Evolutionary conservation across 345 rosid genomes (phyloP).

Genomic region (Melaleuca quinquenervia): DNA sequence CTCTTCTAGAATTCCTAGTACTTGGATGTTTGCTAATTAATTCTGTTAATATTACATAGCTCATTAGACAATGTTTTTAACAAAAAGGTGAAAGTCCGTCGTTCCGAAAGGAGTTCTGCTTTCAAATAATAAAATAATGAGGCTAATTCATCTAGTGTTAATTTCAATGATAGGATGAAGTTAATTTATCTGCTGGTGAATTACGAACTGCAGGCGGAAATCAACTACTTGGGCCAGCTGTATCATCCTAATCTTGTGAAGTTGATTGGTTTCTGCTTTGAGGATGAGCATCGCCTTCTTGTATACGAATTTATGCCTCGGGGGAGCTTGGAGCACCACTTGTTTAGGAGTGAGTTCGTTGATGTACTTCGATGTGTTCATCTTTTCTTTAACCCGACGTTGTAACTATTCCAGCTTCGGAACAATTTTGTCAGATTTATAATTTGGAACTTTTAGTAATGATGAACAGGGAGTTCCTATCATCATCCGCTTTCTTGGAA

Average conservation of each 20-base stretch:
- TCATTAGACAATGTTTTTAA: not conserved
- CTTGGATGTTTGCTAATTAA: not conserved
- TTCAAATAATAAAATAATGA: not conserved
- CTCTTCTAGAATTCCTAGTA: not conserved
- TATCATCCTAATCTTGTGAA: conserved; percentile 68
- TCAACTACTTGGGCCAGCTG: conserved; percentile 64
- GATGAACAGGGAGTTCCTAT: conserved; percentile 30
- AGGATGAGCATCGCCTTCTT: conserved; percentile 75
- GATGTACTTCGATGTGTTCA: not conserved
- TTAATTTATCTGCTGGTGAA: not conserved
- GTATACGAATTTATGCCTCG: conserved; percentile 85
- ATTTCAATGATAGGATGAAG: not conserved
- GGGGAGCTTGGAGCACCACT: conserved; percentile 84
- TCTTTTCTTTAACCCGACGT: not conserved
- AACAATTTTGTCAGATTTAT: not conserved
- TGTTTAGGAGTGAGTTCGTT: conserved; percentile 49
- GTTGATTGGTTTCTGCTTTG: conserved; percentile 64
- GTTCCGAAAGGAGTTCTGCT: not conserved
- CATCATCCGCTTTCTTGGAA: conserved; percentile 44
- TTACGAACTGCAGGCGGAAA: conserved; percentile 48
- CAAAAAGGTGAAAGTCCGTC: not conserved
- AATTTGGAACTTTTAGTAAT: not conserved
- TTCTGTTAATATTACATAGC: not conserved
- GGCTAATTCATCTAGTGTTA: not conserved
- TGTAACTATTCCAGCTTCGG: not conserved